Percentiles rank a stretch among this genome's conserved stretches.
Conservation (phyloP, 306 rosid genomes). For the Quercus suber region DNA sequence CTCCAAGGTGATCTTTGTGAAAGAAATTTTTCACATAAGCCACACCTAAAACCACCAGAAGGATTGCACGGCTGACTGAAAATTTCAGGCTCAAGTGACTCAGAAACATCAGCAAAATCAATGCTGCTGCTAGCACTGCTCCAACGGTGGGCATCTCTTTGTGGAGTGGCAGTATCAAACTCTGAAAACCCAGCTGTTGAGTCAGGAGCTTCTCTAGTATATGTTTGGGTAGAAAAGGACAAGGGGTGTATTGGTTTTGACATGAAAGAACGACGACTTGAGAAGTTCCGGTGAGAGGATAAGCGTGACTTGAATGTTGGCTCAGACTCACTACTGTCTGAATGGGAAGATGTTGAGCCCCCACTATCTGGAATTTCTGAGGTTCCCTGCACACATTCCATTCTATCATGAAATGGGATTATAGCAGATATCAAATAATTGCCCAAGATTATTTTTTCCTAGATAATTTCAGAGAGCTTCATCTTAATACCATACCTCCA, state of each 20-base stretch:
- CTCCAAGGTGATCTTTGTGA: constrained; percentile 91
- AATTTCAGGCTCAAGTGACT: constrained; percentile 66
- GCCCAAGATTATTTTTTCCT: background rate
- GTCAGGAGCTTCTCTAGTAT: constrained; percentile 52
- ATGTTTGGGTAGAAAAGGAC: constrained; percentile 45
- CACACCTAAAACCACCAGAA: constrained; percentile 60
- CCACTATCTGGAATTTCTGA: constrained; percentile 55
- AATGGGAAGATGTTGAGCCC: constrained; percentile 51
- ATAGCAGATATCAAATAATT: constrained; percentile 3
- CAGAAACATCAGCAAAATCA: constrained; percentile 72
- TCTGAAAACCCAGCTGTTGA: constrained; percentile 42
- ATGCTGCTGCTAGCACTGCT: constrained; percentile 81
- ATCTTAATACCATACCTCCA: constrained; percentile 57
- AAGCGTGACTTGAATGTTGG: constrained; percentile 48
- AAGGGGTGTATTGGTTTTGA: constrained; percentile 83
- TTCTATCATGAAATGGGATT: constrained; percentile 9
- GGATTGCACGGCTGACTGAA: constrained; percentile 20
- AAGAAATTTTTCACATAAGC: constrained; percentile 71
- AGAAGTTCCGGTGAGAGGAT: constrained; percentile 54
- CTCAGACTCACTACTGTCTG: constrained; percentile 78
- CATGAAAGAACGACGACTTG: constrained; percentile 63
- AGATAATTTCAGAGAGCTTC: background rate
- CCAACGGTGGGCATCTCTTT: constrained; percentile 54
- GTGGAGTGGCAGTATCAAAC: constrained; percentile 56
- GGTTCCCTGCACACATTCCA: constrained; percentile 63